A percentile compares a stretch with the other conserved stretches of the same genome.
Evolutionary conservation across 345 rosid species (phyloP).

Genomic region (Aquilaria sinensis): DNA sequence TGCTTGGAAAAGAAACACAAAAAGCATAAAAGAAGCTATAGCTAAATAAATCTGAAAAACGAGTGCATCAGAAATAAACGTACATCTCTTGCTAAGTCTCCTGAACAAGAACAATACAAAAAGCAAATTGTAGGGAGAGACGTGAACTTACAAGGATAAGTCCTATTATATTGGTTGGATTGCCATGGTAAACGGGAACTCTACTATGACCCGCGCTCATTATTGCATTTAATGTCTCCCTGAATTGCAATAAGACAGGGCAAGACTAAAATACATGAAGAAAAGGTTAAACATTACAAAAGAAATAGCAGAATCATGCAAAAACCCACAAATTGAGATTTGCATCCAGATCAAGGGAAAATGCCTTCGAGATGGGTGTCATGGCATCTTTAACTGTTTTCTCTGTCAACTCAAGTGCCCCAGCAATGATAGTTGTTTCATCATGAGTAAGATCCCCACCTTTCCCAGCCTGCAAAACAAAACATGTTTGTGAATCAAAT

Average conservation of each 20-base stretch:
- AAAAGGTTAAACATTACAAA: constrained; percentile 4
- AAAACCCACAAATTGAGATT: constrained; percentile 84
- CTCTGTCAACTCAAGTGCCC: constrained; percentile 93
- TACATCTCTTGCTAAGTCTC: not conserved
- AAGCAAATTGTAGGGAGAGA: constrained; percentile 2
- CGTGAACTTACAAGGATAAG: constrained; percentile 64
- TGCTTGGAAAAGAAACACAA: not conserved
- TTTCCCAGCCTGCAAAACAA: constrained; percentile 71
- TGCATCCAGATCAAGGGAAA: constrained; percentile 97
- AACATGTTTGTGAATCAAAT: constrained; percentile 4
- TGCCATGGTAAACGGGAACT: constrained; percentile 76
- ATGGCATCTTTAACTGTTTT: constrained; percentile 93
- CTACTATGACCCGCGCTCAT: constrained; percentile 95
- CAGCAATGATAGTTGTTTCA: constrained; percentile 93
- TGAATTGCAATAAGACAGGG: constrained; percentile 24
- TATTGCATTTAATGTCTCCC: constrained; percentile 75
- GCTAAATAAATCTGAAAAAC: not conserved
- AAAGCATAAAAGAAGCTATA: not conserved
- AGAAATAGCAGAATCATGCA: constrained; percentile 21
- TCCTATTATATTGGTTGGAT: constrained; percentile 77
- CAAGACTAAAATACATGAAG: constrained; percentile 10
- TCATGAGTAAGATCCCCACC: constrained; percentile 90
- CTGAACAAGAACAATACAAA: not conserved
- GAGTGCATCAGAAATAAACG: constrained; percentile 2
- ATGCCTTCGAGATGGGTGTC: constrained; percentile 91